Percentiles rank a stretch among this genome's conserved stretches.
Conservation (phyloP, 345 rosid species). For the Boechera stricta region DNA sequence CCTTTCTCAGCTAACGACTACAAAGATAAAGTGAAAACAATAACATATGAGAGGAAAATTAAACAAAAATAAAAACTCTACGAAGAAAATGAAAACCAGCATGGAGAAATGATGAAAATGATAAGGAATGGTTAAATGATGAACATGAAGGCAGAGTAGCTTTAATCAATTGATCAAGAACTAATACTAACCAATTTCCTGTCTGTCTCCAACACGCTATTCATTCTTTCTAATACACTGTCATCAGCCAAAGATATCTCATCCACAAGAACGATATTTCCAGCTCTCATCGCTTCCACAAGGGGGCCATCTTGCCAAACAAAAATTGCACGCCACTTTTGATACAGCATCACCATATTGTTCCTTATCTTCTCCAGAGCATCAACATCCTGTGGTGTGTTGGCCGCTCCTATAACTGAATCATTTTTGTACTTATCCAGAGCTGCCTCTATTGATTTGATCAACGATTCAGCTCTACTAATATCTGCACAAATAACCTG, state of each 20-base stretch:
- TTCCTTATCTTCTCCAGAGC: conserved; percentile 57
- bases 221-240: conserved; percentile 89
- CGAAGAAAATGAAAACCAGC: conserved; percentile 8
- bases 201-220: conserved; percentile 93
- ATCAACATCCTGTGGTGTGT: conserved; percentile 55
- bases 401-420: conserved; percentile 42
- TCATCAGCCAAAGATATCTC: conserved; percentile 99
- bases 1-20: conserved; percentile 98
- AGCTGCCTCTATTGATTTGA: conserved; percentile 51
- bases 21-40: conserved; percentile 30
- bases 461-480: conserved; percentile 60
- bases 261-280: conserved; percentile 86
- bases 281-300: conserved; percentile 88
- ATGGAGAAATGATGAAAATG: background rate
- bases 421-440: conserved; percentile 55
- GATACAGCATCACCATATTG: conserved; percentile 64
- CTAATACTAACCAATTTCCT: conserved; percentile 69
- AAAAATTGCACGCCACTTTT: conserved; percentile 83
- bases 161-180: background rate
- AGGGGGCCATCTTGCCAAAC: conserved; percentile 99
- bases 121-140: background rate
- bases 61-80: background rate
- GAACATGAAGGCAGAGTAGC: background rate
- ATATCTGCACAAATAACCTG: conserved; percentile 75
- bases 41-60: conserved; percentile 12